phyloP scores from a whole-genome alignment of 2,329 filamentous ascomycete genomes.

The Bipolaris bicolor region DNA sequence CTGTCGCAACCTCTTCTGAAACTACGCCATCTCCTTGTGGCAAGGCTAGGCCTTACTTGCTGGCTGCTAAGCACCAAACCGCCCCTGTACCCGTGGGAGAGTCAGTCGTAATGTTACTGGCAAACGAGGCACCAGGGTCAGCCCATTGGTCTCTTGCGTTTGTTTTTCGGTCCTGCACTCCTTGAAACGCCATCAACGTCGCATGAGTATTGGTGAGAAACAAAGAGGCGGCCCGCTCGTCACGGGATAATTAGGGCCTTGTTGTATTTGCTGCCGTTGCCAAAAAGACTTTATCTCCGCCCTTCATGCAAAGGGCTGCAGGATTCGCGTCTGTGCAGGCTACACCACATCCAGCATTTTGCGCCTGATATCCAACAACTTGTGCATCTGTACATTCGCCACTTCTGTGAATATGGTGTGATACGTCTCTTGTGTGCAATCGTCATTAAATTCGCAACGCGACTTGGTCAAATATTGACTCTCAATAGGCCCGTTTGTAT shows the following conservation, averaged over 20 bases:
- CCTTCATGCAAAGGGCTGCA: conserved; percentile 18
- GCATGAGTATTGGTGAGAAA: conserved; percentile 35
- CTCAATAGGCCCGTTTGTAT: background rate
- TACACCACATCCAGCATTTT: conserved; percentile 1
- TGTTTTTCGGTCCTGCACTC: conserved; percentile 26
- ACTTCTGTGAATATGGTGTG: background rate
- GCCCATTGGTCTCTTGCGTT: conserved; percentile 30
- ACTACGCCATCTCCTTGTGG: conserved; percentile 26
- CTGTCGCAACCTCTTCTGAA: conserved; percentile 24
- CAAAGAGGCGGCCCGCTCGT: conserved; percentile 16
- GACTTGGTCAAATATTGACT: background rate
- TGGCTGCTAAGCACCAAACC: background rate
- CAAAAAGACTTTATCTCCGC: conserved; percentile 10
- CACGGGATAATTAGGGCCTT: conserved; percentile 5
- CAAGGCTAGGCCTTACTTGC: conserved; percentile 11
- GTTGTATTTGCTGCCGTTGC: conserved; percentile 18
- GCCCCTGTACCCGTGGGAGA: conserved; percentile 13
- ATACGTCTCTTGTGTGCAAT: conserved; percentile 4
- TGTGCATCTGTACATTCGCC: background rate
- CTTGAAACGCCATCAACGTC: conserved; percentile 39
- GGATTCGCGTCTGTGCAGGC: conserved; percentile 6
- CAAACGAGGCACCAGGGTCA: conserved; percentile 30
- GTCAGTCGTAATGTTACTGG: conserved; percentile 24
- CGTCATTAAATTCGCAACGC: background rate
- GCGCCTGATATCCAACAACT: background rate